Conservation (phyloP, 495 filamentous ascomycete species). For the Geopyxis carbonaria region DNA sequence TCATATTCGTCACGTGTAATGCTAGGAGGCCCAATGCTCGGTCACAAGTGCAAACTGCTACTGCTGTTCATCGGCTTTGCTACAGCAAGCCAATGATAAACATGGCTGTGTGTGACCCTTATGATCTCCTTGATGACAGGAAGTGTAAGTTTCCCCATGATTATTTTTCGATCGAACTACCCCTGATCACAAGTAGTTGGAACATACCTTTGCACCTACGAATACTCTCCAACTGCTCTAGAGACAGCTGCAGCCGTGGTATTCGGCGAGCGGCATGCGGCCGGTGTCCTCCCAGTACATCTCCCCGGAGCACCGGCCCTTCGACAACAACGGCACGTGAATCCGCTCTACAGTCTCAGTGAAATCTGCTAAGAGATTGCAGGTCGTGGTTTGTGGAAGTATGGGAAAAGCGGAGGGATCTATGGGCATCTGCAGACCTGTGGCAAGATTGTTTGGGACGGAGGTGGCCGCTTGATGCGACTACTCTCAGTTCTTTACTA, state of each 20-base stretch:
- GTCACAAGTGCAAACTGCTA: slow-evolving; percentile 21
- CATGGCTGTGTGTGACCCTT: slow-evolving; percentile 25
- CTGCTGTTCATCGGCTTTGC: slow-evolving; percentile 22
- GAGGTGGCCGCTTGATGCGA: slow-evolving; percentile 35
- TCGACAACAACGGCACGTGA: slow-evolving; percentile 20
- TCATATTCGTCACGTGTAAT: slow-evolving; percentile 35
- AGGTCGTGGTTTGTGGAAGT: slow-evolving; percentile 26
- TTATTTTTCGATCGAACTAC: not conserved
- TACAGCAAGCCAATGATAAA: slow-evolving; percentile 24
- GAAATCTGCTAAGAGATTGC: slow-evolving; percentile 4
- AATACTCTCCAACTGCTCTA: slow-evolving; percentile 35
- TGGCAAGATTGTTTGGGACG: slow-evolving; percentile 27
- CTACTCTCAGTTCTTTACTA: slow-evolving; percentile 36
- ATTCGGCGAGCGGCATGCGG: slow-evolving; percentile 31
- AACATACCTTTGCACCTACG: slow-evolving; percentile 28
- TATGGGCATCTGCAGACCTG: slow-evolving; percentile 26
- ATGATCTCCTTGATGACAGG: slow-evolving; percentile 23
- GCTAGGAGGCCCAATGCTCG: slow-evolving; percentile 18
- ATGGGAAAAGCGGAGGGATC: slow-evolving; percentile 27
- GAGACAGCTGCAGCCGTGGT: slow-evolving; percentile 38
- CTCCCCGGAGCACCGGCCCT: slow-evolving; percentile 20
- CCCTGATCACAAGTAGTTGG: slow-evolving; percentile 17
- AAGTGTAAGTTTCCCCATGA: slow-evolving; percentile 18
- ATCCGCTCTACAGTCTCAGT: not conserved
- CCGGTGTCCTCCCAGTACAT: slow-evolving; percentile 22